Percentiles rank a stretch among this genome's conserved stretches.
phyloP scores from a whole-genome alignment of 257 asterid genomes.

The Fraxinus americana region DNA sequence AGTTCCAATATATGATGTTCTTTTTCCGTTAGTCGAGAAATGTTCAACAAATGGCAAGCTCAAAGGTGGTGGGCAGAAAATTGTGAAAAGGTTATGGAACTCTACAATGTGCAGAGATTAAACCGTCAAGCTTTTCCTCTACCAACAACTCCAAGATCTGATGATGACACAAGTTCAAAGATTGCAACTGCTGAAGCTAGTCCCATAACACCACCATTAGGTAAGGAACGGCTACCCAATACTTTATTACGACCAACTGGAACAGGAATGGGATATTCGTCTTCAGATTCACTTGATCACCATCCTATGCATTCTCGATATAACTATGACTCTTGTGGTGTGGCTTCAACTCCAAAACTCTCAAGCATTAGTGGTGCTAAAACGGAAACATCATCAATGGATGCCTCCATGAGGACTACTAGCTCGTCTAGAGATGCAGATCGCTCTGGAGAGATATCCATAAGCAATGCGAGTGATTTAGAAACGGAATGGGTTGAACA shows the following conservation, averaged over 20 bases:
- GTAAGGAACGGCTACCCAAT: slow-evolving; percentile 68
- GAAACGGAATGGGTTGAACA: slow-evolving; percentile 96
- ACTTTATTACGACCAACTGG: slow-evolving; percentile 56
- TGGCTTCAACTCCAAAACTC: slow-evolving; percentile 79
- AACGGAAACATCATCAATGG: slow-evolving; percentile 46
- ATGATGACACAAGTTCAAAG: slow-evolving; percentile 70
- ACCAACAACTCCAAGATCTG: slow-evolving; percentile 79
- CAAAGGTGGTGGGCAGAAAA: slow-evolving; percentile 98
- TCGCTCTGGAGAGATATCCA: slow-evolving; percentile 75
- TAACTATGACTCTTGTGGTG: slow-evolving; percentile 62
- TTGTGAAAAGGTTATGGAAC: slow-evolving; percentile 83
- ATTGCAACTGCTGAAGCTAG: slow-evolving; percentile 66
- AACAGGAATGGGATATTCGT: slow-evolving; percentile 53
- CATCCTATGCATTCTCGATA: slow-evolving; percentile 51
- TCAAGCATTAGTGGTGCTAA: slow-evolving; percentile 68
- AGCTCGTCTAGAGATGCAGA: slow-evolving; percentile 82
- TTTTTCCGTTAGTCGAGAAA: slow-evolving; percentile 67
- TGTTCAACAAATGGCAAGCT: slow-evolving; percentile 94
- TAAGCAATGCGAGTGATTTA: slow-evolving; percentile 88
- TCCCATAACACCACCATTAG: slow-evolving; percentile 86
- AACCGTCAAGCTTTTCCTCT: slow-evolving; percentile 83
- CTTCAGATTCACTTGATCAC: slow-evolving; percentile 67
- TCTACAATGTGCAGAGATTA: slow-evolving; percentile 83
- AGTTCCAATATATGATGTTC: not conserved
- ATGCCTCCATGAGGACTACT: slow-evolving; percentile 66